Evolutionary conservation across 2,329 filamentous ascomycete genomes (phyloP).

Genomic region (Teratosphaeria epicoccoides): DNA sequence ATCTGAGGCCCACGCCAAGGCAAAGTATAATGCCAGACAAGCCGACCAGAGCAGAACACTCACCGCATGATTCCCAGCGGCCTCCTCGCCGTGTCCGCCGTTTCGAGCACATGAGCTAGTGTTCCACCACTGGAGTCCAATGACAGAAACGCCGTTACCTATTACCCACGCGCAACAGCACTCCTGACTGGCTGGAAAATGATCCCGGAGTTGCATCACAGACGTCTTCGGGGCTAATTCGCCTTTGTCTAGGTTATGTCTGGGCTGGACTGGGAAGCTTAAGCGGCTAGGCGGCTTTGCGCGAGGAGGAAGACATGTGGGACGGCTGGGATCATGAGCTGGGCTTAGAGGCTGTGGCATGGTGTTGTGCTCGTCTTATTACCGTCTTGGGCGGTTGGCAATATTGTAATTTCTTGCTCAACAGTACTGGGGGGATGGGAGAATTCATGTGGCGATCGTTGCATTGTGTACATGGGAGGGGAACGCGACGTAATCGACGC

Average conservation of each 20-base stretch:
- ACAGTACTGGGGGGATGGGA: too few species aligned
- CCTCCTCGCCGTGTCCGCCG: neutral
- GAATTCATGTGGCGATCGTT: too few species aligned
- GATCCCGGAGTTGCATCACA: neutral
- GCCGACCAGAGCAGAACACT: too few species aligned
- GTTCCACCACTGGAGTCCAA: neutral
- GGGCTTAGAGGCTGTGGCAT: too few species aligned
- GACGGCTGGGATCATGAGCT: too few species aligned
- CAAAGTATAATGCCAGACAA: neutral
- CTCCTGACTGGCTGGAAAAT: neutral
- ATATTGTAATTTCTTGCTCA: too few species aligned
- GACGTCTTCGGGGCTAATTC: neutral
- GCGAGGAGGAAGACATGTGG: neutral
- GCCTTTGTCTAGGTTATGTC: neutral
- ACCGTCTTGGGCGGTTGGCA: too few species aligned
- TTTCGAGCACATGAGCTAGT: neutral
- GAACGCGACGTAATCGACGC: constrained; percentile 33
- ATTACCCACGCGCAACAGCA: neutral
- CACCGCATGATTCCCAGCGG: too few species aligned
- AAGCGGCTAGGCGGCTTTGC: neutral
- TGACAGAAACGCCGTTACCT: neutral
- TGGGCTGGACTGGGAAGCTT: neutral
- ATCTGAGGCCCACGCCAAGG: neutral
- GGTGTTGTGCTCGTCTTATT: too few species aligned
- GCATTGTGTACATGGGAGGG: constrained; percentile 35